A percentile compares a stretch with the other conserved stretches of the same genome.
These are phyloP conservation scores for Paramarasmius palmivorus DNA, from an alignment of 1,284 basidiomycete species.

Conservation along the genomic window DNA sequence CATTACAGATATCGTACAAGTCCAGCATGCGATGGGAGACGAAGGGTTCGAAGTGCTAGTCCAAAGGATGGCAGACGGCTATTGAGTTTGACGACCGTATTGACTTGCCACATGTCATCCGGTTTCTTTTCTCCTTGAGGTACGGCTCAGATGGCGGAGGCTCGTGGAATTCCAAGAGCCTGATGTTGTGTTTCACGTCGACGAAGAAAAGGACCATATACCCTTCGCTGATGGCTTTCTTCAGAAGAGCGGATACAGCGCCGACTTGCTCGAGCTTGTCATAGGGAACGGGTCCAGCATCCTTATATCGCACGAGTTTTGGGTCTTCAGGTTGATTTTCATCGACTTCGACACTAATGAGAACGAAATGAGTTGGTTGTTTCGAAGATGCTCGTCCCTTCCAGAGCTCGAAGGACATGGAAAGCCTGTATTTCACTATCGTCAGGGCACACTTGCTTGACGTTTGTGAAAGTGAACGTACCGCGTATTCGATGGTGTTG, in stretches of 20 bases:
- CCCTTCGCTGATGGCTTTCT: not conserved
- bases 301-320: constrained; percentile 7
- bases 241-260: not conserved
- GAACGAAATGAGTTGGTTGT: constrained; percentile 10
- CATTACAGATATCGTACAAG: no score
- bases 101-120: constrained; percentile 11
- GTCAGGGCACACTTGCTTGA: no score
- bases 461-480: constrained; percentile 6
- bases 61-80: constrained; percentile 5
- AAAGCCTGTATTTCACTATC: constrained; percentile 5
- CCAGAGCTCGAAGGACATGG: constrained; percentile 10
- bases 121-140: constrained; percentile 7
- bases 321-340: constrained; percentile 9
- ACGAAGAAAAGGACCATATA: constrained; percentile 12
- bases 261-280: not conserved
- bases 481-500: constrained; percentile 12
- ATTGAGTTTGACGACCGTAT: constrained; percentile 13
- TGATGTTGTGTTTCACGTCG: constrained; percentile 10
- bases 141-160: constrained; percentile 11
- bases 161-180: constrained; percentile 10
- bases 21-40: no score
- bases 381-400: constrained; percentile 8
- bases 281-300: constrained; percentile 5
- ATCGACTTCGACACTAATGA: constrained; percentile 9
- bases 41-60: no score